Percentiles rank a stretch among this genome's conserved stretches.
phyloP scores from a whole-genome alignment of 306 rosid genomes.

The Albizia julibrissin region DNA sequence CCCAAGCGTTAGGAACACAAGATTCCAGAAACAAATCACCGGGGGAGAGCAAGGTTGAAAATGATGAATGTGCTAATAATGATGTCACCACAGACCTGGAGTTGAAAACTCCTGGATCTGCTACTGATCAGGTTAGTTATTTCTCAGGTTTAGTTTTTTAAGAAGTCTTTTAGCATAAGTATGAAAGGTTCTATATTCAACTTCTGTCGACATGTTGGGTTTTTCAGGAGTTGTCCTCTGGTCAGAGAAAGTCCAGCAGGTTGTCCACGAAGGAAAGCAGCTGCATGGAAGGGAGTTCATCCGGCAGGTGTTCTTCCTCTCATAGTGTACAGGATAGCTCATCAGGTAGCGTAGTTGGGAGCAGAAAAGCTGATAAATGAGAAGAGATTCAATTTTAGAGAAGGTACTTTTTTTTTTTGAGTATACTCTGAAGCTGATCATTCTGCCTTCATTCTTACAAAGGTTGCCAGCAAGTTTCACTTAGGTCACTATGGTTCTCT shows the following conservation, averaged over 20 bases:
- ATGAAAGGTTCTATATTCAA: constrained; percentile 14
- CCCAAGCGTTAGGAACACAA: constrained; percentile 52
- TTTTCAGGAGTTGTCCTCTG: constrained; percentile 65
- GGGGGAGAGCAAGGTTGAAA: constrained; percentile 58
- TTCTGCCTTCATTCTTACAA: constrained; percentile 4
- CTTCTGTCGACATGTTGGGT: neutral
- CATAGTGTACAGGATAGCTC: constrained; percentile 75
- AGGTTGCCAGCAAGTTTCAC: constrained; percentile 24
- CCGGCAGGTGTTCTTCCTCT: constrained; percentile 71
- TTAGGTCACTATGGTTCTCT: constrained; percentile 15
- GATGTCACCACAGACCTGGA: constrained; percentile 71
- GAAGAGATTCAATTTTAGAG: constrained; percentile 13
- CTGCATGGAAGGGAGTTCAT: constrained; percentile 56
- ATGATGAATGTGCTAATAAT: constrained; percentile 50
- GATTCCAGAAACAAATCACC: constrained; percentile 56
- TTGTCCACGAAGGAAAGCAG: constrained; percentile 47
- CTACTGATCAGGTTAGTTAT: constrained; percentile 68
- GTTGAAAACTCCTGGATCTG: constrained; percentile 79
- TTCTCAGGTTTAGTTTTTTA: neutral
- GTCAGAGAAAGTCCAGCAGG: constrained; percentile 46
- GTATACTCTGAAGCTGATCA: constrained; percentile 9
- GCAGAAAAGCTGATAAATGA: constrained; percentile 54
- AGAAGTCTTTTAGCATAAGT: constrained; percentile 9
- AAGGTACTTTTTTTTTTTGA: constrained; percentile 28
- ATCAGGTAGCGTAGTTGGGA: constrained; percentile 55